These are phyloP conservation scores for Takakia lepidozioides DNA, from an alignment of 225 moss, liverwort and hornwort species.

Conservation along the genomic window DNA sequence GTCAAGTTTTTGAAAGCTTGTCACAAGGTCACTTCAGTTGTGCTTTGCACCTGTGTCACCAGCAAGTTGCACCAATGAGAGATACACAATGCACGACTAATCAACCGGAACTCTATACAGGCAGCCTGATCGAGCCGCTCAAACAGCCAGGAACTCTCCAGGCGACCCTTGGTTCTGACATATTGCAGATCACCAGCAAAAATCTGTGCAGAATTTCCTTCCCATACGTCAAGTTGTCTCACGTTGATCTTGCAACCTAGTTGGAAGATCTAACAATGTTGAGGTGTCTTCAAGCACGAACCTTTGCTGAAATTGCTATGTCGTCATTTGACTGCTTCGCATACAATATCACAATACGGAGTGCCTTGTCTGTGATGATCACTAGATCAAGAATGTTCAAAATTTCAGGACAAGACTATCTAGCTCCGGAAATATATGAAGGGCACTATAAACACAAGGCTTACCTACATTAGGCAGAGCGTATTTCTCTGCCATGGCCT, in stretches of 20 bases:
- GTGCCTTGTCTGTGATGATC: slow-evolving; percentile 58
- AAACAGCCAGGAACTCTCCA: too few species aligned
- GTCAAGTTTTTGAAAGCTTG: slow-evolving; percentile 52
- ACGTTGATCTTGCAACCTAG: too few species aligned
- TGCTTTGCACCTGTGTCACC: slow-evolving; percentile 22
- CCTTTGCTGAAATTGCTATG: slow-evolving; percentile 63
- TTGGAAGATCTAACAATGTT: too few species aligned
- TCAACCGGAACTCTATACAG: neutral
- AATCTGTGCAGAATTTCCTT: too few species aligned
- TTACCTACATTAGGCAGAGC: slow-evolving; percentile 68
- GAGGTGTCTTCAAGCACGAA: slow-evolving; percentile 13
- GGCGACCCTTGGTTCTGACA: neutral
- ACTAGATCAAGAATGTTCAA: neutral
- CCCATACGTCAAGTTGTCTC: too few species aligned
- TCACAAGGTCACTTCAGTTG: slow-evolving; percentile 24
- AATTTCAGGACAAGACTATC: neutral
- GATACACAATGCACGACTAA: too few species aligned
- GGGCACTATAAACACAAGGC: neutral
- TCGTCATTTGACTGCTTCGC: slow-evolving; percentile 57
- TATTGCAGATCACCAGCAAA: neutral
- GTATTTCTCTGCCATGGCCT: slow-evolving; percentile 71
- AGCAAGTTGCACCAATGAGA: neutral
- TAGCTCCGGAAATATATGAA: too few species aligned
- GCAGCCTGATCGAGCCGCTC: too few species aligned
- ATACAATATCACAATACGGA: slow-evolving; percentile 67